Base-by-base conservation (phyloP, 768 basidiomycete species). In the Botryobasidium botryosum region DNA sequence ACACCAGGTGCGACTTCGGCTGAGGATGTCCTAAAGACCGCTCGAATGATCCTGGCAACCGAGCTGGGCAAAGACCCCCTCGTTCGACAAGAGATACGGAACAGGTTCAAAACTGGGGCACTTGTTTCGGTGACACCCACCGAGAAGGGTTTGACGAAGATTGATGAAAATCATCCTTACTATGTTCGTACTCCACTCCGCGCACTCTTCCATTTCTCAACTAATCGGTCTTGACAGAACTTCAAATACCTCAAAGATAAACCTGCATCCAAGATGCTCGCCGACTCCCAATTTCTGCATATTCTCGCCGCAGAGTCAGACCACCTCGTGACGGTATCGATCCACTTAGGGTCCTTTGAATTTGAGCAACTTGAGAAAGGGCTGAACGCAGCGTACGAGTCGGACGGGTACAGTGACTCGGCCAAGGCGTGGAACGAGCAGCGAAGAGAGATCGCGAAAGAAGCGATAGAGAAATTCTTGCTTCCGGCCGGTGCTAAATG, bases 231-330 rank as follows among this genome's bases (percentile, higher is more conserved):
- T 39, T 43, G 7, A 7, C 54, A 99, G 92, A 78, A 75, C 54
- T 97, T 97, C 72, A 97, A 97, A 68, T 97, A 96, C 62, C 70
- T 96, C 24, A 64, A 69, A 23, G 69, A 79, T 49, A 97, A 94
- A 56, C 75, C 74, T 21, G 69, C 87, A 25, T 57, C 59, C 24
- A 70, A 76, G 4, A 78, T 92, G 74, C 53, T 76, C 31, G 69
- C 76, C 32, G 65, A 70, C 1, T 66, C 83, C 17, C 86, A 91
- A 53, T 96, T 91, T 62, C 67, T 96, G 21, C 77, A 86, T 52
- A 92, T 97, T 51, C 74, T 96, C 6, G 71, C 73, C 32, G 94
- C 94, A 1, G 92, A 99, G 60, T 63, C 74, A n/a, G 84, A 92
- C 43, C 77, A 80, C 45, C 69, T 97, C 40, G 75, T 97, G 54